Evolutionary conservation across 1,284 basidiomycete species (phyloP).

Genomic region (Cutaneotrichosporon daszewskae): DNA sequence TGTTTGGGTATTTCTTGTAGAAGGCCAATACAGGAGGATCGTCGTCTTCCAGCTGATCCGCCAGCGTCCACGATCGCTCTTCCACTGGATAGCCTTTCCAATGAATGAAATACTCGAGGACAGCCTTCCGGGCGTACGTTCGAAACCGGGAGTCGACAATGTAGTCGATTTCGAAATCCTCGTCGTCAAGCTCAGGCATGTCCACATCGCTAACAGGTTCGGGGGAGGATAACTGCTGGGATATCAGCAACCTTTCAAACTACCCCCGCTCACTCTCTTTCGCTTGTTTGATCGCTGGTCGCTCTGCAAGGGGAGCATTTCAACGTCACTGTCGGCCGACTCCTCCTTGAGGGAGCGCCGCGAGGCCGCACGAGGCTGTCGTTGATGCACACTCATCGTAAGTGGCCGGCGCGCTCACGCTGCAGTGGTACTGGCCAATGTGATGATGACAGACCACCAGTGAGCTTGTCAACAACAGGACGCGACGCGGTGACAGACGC

Average conservation of each 20-base stretch:
- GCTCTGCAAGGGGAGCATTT: background rate
- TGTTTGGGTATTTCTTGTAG: conserved; percentile 26
- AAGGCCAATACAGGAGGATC: conserved; percentile 37
- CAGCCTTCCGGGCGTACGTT: conserved; percentile 13
- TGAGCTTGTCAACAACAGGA: too few relatives aligned
- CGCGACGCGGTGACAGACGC: too few relatives aligned
- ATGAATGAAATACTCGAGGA: conserved; percentile 36
- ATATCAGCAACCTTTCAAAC: background rate
- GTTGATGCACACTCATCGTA: too few relatives aligned
- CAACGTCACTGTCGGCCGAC: background rate
- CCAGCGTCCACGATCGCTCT: conserved; percentile 36
- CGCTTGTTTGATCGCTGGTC: background rate
- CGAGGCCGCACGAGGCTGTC: too few relatives aligned
- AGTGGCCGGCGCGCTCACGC: too few relatives aligned
- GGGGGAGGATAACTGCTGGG: too few relatives aligned
- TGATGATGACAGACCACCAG: too few relatives aligned
- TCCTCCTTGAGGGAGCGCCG: too few relatives aligned
- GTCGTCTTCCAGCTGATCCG: conserved; percentile 42
- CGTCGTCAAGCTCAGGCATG: conserved; percentile 20
- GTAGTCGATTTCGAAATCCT: conserved; percentile 39
- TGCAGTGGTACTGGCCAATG: too few relatives aligned
- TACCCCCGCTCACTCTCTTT: background rate
- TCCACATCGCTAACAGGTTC: background rate
- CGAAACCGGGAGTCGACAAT: conserved; percentile 34
- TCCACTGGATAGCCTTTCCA: conserved; percentile 31